Conservation (phyloP, 441 rosid genomes). For the Melastoma candidum region DNA sequence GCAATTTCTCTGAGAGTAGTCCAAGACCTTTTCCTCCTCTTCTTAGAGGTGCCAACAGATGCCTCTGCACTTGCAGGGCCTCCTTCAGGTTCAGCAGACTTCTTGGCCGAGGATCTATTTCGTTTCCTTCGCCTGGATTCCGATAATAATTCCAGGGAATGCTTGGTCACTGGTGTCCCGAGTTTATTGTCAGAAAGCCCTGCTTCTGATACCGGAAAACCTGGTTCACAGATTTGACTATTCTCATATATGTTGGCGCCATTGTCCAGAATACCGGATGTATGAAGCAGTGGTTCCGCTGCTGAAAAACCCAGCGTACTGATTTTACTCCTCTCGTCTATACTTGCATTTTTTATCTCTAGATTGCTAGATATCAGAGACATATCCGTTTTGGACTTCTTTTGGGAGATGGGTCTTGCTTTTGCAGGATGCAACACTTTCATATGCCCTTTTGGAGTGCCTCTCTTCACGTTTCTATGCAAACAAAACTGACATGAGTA, state of each 20-base stretch:
- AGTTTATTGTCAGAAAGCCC: conserved; percentile 17
- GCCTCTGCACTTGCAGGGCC: conserved; percentile 15
- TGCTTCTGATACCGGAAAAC: conserved; percentile 13
- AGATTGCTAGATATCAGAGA: conserved; percentile 17
- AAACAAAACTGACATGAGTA: conserved; percentile 58
- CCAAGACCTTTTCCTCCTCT: conserved; percentile 52
- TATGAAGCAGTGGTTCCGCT: conserved; percentile 2
- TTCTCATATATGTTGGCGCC: conserved; percentile 14
- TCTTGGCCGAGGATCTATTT: conserved; percentile 27
- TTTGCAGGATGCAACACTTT: conserved; percentile 54
- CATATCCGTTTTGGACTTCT: conserved; percentile 17
- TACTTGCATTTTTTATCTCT: conserved; percentile 1
- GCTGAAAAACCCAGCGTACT: too few species aligned
- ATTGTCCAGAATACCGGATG: conserved; percentile 15
- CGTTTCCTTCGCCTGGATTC: conserved; percentile 32
- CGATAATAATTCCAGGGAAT: conserved; percentile 17
- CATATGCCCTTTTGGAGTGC: conserved; percentile 51
- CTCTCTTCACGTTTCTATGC: conserved; percentile 50
- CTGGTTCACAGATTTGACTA: conserved; percentile 3
- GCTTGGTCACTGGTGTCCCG: conserved; percentile 21
- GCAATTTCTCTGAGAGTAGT: conserved; percentile 47
- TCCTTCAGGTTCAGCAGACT: conserved; percentile 20
- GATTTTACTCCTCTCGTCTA: too few species aligned
- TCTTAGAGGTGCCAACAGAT: conserved; percentile 22
- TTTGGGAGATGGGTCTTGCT: conserved; percentile 18